Conservation (phyloP, 257 asterid genomes). For the Fraxinus pennsylvanica region DNA sequence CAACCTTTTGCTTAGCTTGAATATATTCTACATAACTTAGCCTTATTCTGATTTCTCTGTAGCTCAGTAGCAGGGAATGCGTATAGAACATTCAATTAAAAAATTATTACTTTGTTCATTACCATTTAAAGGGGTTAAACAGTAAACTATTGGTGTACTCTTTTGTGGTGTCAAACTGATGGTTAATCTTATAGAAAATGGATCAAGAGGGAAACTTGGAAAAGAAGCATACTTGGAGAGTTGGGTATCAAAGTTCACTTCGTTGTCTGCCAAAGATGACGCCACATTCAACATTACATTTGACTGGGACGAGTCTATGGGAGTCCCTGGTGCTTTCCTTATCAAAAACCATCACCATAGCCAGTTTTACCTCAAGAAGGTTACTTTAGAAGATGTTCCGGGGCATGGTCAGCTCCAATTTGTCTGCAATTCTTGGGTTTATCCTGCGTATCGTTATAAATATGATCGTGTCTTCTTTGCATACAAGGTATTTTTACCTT, state of each 20-base stretch:
- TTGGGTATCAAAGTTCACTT: not conserved
- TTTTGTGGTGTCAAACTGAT: not conserved
- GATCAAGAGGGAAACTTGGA: not conserved
- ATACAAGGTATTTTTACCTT: constrained; percentile 34
- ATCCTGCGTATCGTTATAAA: constrained; percentile 40
- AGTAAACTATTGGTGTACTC: not conserved
- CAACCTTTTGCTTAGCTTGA: not conserved
- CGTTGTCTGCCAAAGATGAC: not conserved
- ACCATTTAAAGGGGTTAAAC: no score
- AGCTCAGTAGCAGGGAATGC: not conserved
- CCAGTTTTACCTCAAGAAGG: constrained; percentile 51
- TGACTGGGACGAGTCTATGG: constrained; percentile 44
- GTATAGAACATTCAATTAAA: not conserved
- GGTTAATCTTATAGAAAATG: not conserved
- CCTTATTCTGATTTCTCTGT: not conserved
- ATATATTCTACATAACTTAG: not conserved
- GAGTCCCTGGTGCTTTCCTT: constrained; percentile 47
- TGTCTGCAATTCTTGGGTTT: constrained; percentile 59
- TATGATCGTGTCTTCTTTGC: constrained; percentile 42
- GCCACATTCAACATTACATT: constrained; percentile 25
- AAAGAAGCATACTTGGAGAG: constrained; percentile 1
- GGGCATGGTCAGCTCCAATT: constrained; percentile 46
- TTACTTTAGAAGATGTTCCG: constrained; percentile 48
- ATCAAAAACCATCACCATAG: constrained; percentile 42
- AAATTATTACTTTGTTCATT: no score